A percentile compares a stretch with the other conserved stretches of the same genome.
These are phyloP conservation scores for Coniochaeta sp. DNA, from an alignment of 2,329 filamentous ascomycete genomes.

Conservation along the genomic window DNA sequence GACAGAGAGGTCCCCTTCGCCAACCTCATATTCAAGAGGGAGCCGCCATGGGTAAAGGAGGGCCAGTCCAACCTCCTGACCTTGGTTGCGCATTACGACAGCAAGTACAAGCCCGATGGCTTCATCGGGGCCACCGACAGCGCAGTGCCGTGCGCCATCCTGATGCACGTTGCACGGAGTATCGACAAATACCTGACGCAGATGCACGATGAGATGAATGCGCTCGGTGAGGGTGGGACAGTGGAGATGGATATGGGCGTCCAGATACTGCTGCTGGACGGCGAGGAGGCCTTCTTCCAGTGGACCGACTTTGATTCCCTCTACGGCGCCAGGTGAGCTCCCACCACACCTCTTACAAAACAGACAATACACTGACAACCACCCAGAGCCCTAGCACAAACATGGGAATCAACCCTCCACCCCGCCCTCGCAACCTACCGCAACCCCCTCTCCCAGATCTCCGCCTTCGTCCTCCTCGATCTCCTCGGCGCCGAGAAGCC, in stretches of 20 bases:
- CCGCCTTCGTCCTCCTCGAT: conserved; percentile 83
- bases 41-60: conserved; percentile 66
- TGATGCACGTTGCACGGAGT: conserved; percentile 68
- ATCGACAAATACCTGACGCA: conserved; percentile 65
- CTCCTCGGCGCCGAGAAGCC: conserved; percentile 68
- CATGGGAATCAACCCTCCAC: conserved; percentile 62
- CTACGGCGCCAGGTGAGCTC: conserved; percentile 62
- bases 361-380: neutral
- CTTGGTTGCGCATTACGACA: conserved; percentile 80
- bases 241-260: conserved; percentile 66
- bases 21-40: conserved; percentile 70
- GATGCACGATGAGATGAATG: conserved; percentile 67
- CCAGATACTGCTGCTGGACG: conserved; percentile 74
- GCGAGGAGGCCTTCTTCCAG: conserved; percentile 68
- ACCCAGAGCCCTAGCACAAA: neutral
- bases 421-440: conserved; percentile 63
- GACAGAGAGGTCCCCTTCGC: conserved; percentile 63
- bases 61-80: conserved; percentile 70
- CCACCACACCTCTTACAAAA: too few relatives aligned
- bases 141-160: conserved; percentile 76
- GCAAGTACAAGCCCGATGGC: conserved; percentile 61
- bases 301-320: conserved; percentile 71
- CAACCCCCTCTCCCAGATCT: conserved; percentile 64
- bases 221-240: conserved; percentile 40
- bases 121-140: conserved; percentile 84